Percentiles rank a stretch among this genome's conserved stretches.
These are phyloP conservation scores for Leccinellum rugosiceps DNA, from an alignment of 768 basidiomycete species.

Conservation along the genomic window DNA sequence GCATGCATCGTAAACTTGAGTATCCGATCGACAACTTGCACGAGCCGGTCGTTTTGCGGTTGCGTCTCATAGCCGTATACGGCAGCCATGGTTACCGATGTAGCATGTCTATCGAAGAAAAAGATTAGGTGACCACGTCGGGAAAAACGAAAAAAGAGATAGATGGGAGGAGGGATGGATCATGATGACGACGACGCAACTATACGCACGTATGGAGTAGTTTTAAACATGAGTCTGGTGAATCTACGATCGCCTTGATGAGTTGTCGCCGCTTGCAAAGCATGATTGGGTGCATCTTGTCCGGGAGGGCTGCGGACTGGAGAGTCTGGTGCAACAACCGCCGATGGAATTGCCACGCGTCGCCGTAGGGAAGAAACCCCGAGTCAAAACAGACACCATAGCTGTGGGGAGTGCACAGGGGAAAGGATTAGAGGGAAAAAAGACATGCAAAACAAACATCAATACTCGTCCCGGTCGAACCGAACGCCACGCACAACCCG, in stretches of 20 bases:
- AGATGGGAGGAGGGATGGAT: too few species aligned
- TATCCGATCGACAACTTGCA: background rate
- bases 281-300: constrained; percentile 7
- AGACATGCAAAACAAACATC: background rate
- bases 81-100: constrained; percentile 24
- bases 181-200: background rate
- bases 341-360: constrained; percentile 1
- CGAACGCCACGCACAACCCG: constrained; percentile 8
- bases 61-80: constrained; percentile 9
- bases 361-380: background rate
- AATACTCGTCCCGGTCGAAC: background rate
- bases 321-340: constrained; percentile 19
- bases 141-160: too few species aligned
- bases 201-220: constrained; percentile 10
- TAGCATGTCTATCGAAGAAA: background rate
- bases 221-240: background rate
- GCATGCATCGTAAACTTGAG: background rate
- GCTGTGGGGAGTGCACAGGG: background rate
- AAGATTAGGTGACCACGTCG: background rate
- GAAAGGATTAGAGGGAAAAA: background rate
- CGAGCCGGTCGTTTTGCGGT: background rate
- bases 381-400: constrained; percentile 18
- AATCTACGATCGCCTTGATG: background rate
- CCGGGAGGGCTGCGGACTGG: background rate
- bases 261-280: constrained; percentile 7